Evolutionary conservation across 2,329 filamentous ascomycete species (phyloP).

Genomic region (Cyanodermella asteris): DNA sequence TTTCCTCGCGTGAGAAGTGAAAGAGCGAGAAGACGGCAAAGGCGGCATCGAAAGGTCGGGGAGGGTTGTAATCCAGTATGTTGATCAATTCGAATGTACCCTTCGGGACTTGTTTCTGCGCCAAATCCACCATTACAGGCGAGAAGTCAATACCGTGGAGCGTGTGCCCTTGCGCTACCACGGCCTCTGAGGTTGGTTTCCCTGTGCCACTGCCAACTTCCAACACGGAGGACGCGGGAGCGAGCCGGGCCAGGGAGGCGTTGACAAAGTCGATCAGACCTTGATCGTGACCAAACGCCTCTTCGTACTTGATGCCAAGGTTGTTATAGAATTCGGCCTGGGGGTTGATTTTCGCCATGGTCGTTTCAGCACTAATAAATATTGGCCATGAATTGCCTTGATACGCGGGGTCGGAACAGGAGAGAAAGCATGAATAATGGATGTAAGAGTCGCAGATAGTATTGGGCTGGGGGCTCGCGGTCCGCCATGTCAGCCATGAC

Average conservation of each 20-base stretch:
- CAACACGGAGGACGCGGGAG: slow-evolving; percentile 10
- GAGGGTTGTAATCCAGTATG: slow-evolving; percentile 7
- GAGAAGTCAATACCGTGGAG: slow-evolving; percentile 15
- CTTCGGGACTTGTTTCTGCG: slow-evolving; percentile 7
- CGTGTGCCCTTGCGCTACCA: slow-evolving; percentile 7
- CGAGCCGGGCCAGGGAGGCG: slow-evolving; percentile 4
- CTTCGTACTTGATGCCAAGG: slow-evolving; percentile 3
- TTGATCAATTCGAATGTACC: slow-evolving; percentile 6
- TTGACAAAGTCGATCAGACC: background rate
- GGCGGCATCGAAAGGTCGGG: slow-evolving; percentile 3
- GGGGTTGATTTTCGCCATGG: too few relatives aligned
- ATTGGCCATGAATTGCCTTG: too few relatives aligned
- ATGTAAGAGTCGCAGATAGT: too few relatives aligned
- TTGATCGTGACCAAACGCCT: slow-evolving; percentile 2
- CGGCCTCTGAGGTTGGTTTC: slow-evolving; percentile 11
- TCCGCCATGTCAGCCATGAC: too few relatives aligned
- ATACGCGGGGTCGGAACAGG: too few relatives aligned
- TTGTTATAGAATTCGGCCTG: slow-evolving; percentile 1
- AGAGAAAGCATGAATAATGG: too few relatives aligned
- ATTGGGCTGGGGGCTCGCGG: too few relatives aligned
- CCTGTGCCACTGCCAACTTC: slow-evolving; percentile 16
- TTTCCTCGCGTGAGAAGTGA: slow-evolving; percentile 5
- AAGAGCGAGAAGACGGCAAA: slow-evolving; percentile 7
- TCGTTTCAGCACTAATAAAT: too few relatives aligned
- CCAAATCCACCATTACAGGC: slow-evolving; percentile 11